These are phyloP conservation scores for Phytophthora litchii DNA, from an alignment of 352 stramenopile genomes.

Conservation along the genomic window DNA sequence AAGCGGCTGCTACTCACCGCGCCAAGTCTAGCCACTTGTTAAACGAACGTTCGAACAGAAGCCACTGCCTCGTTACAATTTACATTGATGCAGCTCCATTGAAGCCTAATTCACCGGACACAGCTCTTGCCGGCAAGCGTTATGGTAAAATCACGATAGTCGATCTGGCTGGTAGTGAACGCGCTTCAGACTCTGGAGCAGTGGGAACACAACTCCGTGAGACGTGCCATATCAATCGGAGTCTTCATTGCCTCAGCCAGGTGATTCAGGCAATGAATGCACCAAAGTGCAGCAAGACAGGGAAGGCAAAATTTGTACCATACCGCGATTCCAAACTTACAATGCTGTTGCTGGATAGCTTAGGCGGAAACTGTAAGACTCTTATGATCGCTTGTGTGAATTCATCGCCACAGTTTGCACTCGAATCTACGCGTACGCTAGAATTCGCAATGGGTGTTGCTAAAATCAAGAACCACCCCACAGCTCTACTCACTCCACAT, in stretches of 20 bases:
- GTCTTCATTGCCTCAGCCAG: constrained; percentile 75
- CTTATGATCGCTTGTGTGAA: constrained; percentile 85
- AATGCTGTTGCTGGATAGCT: constrained; percentile 75
- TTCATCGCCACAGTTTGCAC: constrained; percentile 53
- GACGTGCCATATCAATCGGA: constrained; percentile 82
- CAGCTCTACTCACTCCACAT: constrained; percentile 66
- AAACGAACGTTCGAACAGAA: constrained; percentile 76
- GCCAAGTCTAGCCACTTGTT: constrained; percentile 73
- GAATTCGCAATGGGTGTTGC: constrained; percentile 83
- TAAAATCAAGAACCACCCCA: constrained; percentile 80
- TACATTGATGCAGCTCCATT: constrained; percentile 70
- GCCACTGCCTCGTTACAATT: constrained; percentile 80
- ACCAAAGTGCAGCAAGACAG: constrained; percentile 31
- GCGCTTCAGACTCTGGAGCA: constrained; percentile 62
- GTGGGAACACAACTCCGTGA: constrained; percentile 72
- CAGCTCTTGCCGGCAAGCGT: constrained; percentile 39
- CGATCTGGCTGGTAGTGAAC: constrained; percentile 74
- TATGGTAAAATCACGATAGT: constrained; percentile 84
- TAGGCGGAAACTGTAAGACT: constrained; percentile 77
- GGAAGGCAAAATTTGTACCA: constrained; percentile 65
- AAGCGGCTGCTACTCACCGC: constrained; percentile 62
- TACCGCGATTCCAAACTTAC: constrained; percentile 79
- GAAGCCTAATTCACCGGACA: constrained; percentile 11
- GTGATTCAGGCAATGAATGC: constrained; percentile 78
- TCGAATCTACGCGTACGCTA: constrained; percentile 69